A percentile compares a stretch with the other conserved stretches of the same genome.
Conservation (phyloP, 495 filamentous ascomycete species). For the Ramalina intermedia region DNA sequence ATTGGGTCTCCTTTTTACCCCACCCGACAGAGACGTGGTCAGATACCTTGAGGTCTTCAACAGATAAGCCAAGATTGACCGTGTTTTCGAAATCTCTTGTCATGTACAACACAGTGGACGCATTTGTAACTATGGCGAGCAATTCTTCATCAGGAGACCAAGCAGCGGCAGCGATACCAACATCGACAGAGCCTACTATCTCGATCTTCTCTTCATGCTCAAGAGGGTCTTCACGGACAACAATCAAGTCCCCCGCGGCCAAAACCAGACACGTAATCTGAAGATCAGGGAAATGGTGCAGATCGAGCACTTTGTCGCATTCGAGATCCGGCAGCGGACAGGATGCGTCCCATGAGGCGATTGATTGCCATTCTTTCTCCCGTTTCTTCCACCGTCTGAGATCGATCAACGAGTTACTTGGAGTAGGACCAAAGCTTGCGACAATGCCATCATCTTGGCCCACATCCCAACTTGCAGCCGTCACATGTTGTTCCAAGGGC, state of each 20-base stretch:
- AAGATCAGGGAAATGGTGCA: constrained; percentile 77
- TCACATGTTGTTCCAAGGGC: constrained; percentile 41
- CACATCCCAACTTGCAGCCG: constrained; percentile 65
- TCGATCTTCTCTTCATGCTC: constrained; percentile 64
- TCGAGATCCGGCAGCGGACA: constrained; percentile 52
- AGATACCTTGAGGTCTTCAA: constrained; percentile 70
- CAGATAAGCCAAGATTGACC: constrained; percentile 50
- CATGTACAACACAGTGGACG: constrained; percentile 78
- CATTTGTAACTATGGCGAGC: constrained; percentile 64
- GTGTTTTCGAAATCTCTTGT: constrained; percentile 79
- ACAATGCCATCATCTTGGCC: constrained; percentile 49
- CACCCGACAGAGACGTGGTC: constrained; percentile 96
- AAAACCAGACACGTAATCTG: constrained; percentile 64
- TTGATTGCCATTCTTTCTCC: constrained; percentile 29
- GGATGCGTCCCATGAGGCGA: constrained; percentile 80
- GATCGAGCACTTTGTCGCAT: constrained; percentile 54
- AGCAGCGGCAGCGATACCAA: constrained; percentile 72
- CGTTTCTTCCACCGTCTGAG: constrained; percentile 39
- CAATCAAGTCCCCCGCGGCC: constrained; percentile 79
- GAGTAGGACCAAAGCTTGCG: constrained; percentile 60
- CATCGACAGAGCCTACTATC: constrained; percentile 85
- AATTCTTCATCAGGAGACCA: constrained; percentile 96
- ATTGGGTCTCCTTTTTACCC: constrained; percentile 97
- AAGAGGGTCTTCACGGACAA: constrained; percentile 65
- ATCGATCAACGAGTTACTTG: constrained; percentile 47